phyloP scores from a whole-genome alignment of 2,329 filamentous ascomycete species.

The Ilyonectria destructans region DNA sequence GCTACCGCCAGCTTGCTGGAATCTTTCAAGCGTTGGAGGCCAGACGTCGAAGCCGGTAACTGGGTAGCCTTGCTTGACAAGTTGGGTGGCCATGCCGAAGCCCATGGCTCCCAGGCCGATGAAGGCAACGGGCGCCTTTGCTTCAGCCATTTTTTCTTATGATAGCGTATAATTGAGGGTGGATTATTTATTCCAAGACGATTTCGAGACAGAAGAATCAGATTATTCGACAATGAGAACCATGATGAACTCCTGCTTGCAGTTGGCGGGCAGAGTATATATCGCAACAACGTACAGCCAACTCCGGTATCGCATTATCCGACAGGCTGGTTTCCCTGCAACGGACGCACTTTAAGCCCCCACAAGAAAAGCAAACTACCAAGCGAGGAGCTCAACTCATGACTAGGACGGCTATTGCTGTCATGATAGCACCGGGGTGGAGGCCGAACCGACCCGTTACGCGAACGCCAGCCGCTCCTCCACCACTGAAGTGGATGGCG shows the following conservation, averaged over 20 bases:
- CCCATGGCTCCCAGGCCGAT: slow-evolving; percentile 42
- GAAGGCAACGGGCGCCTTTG: slow-evolving; percentile 35
- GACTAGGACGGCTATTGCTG: neutral
- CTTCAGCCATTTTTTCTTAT: slow-evolving; percentile 18
- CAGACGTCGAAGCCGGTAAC: slow-evolving; percentile 39
- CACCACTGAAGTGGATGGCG: slow-evolving; percentile 18
- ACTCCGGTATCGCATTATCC: slow-evolving; percentile 28
- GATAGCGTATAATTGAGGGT: neutral
- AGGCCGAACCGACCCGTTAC: slow-evolving; percentile 27
- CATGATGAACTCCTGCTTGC: neutral
- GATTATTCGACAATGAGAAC: neutral
- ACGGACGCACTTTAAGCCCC: slow-evolving; percentile 1
- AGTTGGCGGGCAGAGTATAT: slow-evolving; percentile 18
- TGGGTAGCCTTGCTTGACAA: slow-evolving; percentile 32
- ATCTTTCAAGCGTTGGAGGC: slow-evolving; percentile 24
- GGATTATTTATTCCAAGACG: neutral
- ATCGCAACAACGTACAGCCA: slow-evolving; percentile 13
- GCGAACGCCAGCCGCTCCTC: neutral
- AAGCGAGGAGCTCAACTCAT: slow-evolving; percentile 9
- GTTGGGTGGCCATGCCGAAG: slow-evolving; percentile 38
- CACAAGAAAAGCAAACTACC: neutral
- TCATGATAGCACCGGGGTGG: slow-evolving; percentile 21
- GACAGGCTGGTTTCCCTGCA: neutral
- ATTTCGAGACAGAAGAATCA: neutral
- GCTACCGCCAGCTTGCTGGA: slow-evolving; percentile 25